Conservation (phyloP, 306 rosid species). For the Cicer judaicum region DNA sequence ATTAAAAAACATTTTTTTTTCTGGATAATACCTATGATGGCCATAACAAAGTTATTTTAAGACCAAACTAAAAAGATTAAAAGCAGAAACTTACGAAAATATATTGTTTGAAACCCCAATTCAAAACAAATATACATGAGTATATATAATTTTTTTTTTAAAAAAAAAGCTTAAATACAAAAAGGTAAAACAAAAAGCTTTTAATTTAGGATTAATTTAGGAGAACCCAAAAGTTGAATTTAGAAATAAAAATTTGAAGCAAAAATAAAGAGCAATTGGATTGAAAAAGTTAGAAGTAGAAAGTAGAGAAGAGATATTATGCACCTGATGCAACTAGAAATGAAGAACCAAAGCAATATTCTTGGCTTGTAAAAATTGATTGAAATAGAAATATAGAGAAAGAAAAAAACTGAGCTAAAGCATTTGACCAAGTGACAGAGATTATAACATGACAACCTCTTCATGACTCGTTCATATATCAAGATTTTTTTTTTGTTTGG, state of each 20-base stretch:
- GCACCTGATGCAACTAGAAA: background rate
- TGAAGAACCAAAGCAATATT: background rate
- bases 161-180: too few relatives aligned
- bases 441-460: conserved; percentile 40
- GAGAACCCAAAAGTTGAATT: conserved; percentile 23
- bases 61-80: background rate
- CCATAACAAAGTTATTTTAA: background rate
- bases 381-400: conserved; percentile 24
- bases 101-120: background rate
- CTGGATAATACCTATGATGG: conserved; percentile 12
- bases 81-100: background rate
- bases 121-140: background rate
- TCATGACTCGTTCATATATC: conserved; percentile 36
- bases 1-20: background rate
- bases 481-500: conserved; percentile 41
- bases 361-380: conserved; percentile 24
- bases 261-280: background rate
- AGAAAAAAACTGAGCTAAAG: conserved; percentile 39
- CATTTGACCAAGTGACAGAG: conserved; percentile 46
- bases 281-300: conserved; percentile 5
- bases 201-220: too few relatives aligned
- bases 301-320: background rate
- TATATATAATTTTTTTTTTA: too few relatives aligned
- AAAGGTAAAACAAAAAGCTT: background rate
- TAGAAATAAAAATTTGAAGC: background rate